These are phyloP conservation scores for Galeopsis tetrahit DNA, from an alignment of 257 asterid species.

Conservation along the genomic window DNA sequence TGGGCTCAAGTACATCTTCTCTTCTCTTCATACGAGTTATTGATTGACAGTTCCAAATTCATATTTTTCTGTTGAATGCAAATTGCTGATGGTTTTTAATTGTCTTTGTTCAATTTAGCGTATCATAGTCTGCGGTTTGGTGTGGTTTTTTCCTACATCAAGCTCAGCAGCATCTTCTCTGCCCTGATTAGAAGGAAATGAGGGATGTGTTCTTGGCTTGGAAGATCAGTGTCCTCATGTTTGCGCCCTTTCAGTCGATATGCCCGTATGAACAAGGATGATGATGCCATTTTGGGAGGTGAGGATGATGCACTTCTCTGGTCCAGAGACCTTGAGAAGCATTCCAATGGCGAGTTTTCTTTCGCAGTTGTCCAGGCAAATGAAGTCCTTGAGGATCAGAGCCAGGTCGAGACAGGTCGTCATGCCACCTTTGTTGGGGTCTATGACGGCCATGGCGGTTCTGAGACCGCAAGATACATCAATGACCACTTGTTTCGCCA, in stretches of 20 bases:
- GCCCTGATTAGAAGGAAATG: conserved; percentile 60
- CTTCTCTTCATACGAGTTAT: background rate
- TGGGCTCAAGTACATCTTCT: background rate
- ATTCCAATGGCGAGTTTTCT: conserved; percentile 78
- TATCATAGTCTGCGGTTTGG: conserved; percentile 27
- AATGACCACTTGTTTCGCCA: conserved; percentile 57
- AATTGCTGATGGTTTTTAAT: conserved; percentile 15
- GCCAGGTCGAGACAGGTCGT: conserved; percentile 75
- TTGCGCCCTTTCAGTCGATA: conserved; percentile 75
- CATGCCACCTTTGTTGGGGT: conserved; percentile 74
- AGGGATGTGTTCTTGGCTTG: conserved; percentile 79
- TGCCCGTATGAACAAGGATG: conserved; percentile 78
- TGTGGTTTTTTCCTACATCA: conserved; percentile 39
- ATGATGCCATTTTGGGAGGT: conserved; percentile 49
- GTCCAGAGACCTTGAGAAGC: conserved; percentile 84
- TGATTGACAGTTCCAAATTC: background rate
- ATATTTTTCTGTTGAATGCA: background rate
- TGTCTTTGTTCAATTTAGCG: conserved; percentile 11
- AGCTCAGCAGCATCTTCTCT: conserved; percentile 39
- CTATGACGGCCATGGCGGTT: conserved; percentile 93
- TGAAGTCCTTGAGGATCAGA: conserved; percentile 65
- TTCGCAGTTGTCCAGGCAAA: conserved; percentile 78
- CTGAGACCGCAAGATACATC: conserved; percentile 65
- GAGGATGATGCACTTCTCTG: conserved; percentile 66
- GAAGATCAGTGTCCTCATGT: conserved; percentile 58